Evolutionary conservation across 768 basidiomycete species (phyloP), one percentile per base, ranked within the genome.

Genomic region (Sarcodon aspratus): DNA sequence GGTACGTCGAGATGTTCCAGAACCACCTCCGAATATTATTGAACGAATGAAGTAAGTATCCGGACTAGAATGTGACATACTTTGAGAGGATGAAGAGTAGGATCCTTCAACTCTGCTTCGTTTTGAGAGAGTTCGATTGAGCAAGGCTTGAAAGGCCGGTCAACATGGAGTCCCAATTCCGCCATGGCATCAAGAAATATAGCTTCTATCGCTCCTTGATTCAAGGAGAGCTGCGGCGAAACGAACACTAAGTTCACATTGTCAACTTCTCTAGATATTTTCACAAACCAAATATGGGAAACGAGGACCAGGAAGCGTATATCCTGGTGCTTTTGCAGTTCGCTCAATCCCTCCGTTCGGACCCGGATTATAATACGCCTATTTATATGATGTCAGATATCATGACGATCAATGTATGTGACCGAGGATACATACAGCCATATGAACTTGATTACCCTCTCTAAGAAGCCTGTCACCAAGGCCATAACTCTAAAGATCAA

Each of bases 331-430:
- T 13, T 81, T 75, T 40, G 79, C 76, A 7, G 78, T 79, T 13
- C 80, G 69, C 82, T 80, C 72, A 35, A 88, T 83, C 3, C 73
- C 79, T 12, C 81, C 81, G 34, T 70, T 55, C 1, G 68, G 62
- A 17, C 70, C 66, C 3, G 85, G 85, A 54, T 85, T 82, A 56
- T 87, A 88, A 60, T 87, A 86, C 7, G 83, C 78, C 85, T 88
- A 44, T 3, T 21, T 47, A 36, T 33, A 13, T 35, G 47, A 31
- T n/a, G n/a, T n/a, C n/a, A n/a, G n/a, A n/a, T 13, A 2, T 4
- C 18, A 3, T 7, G 13, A 9, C 33, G 11, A 15, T 8, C 8
- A 4, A 9, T 9, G 7, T 37, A 11, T 2, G 6, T 9, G 17
- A 13, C 45, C 48, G 31, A 44, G 18, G 6, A 2, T 3, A 66